Evolutionary conservation across 192 early-diverging fungal genomes (phyloP).

Genomic region (Coemansia sp.): DNA sequence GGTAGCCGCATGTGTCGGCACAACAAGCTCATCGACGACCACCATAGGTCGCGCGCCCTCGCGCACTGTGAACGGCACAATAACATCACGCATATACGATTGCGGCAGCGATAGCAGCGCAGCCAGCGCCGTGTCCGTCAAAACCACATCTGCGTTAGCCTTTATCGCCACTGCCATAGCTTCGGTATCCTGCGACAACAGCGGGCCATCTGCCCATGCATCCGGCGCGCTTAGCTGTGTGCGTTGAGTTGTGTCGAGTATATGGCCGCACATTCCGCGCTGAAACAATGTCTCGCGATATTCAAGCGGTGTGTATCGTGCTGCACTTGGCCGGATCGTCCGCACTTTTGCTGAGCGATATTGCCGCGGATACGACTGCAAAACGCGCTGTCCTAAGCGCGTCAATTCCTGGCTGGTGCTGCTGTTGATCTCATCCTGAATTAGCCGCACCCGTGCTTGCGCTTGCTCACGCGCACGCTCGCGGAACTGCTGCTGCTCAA

Average conservation of each 20-base stretch:
- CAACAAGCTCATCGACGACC: slow-evolving; percentile 26
- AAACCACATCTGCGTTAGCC: slow-evolving; percentile 27
- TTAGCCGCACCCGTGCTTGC: slow-evolving; percentile 4
- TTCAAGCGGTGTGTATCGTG: slow-evolving; percentile 27
- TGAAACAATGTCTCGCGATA: slow-evolving; percentile 36
- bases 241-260: not conserved
- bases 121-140: slow-evolving; percentile 23
- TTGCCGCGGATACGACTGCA: slow-evolving; percentile 10
- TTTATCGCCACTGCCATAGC: slow-evolving; percentile 14
- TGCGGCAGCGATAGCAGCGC: slow-evolving; percentile 40
- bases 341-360: slow-evolving; percentile 21
- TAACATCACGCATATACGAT: slow-evolving; percentile 22
- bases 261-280: slow-evolving; percentile 24
- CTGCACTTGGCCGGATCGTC: slow-evolving; percentile 23
- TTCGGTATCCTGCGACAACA: slow-evolving; percentile 21
- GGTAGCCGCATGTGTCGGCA: slow-evolving; percentile 17
- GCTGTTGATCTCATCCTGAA: not conserved
- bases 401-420: not conserved
- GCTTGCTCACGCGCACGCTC: slow-evolving; percentile 18
- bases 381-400: slow-evolving; percentile 1
- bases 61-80: slow-evolving; percentile 26
- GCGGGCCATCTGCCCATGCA: slow-evolving; percentile 2
- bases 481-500: slow-evolving; percentile 39
- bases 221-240: not conserved
- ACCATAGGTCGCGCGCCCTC: not conserved